Conservation (phyloP, 805 yeast species). For the Yamadazyma sp. region DNA sequence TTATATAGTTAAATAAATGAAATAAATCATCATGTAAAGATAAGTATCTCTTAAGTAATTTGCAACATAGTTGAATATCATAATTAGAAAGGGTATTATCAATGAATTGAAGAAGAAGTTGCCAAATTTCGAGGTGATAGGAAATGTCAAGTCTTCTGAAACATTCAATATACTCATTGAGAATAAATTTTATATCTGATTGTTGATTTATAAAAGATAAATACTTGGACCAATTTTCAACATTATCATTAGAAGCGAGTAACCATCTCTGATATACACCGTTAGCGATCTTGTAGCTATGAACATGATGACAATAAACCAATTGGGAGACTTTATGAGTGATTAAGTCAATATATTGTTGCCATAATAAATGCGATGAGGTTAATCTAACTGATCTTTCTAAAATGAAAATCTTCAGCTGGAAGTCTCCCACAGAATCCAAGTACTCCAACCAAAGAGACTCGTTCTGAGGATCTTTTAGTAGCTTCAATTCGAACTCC, state of each 20-base stretch:
- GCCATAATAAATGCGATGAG: slow-evolving; percentile 56
- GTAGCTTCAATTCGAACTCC: slow-evolving; percentile 31
- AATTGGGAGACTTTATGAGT: slow-evolving; percentile 19
- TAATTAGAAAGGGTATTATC: slow-evolving; percentile 21
- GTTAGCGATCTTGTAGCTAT: slow-evolving; percentile 31
- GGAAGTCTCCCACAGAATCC: slow-evolving; percentile 17
- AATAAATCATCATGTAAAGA: too few species aligned
- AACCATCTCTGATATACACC: slow-evolving; percentile 36
- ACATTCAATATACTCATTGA: slow-evolving; percentile 10
- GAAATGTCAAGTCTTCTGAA: slow-evolving; percentile 4
- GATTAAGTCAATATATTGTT: slow-evolving; percentile 43
- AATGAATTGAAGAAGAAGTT: slow-evolving; percentile 53
- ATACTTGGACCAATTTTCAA: slow-evolving; percentile 8
- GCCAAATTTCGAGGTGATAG: slow-evolving; percentile 24
- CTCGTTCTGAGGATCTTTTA: slow-evolving; percentile 30
- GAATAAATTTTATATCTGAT: slow-evolving; percentile 5
- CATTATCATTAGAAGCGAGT: slow-evolving; percentile 2
- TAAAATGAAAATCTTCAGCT: slow-evolving; percentile 43
- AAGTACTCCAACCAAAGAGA: slow-evolving; percentile 47
- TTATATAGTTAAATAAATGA: slow-evolving; percentile 7
- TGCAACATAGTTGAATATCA: neutral
- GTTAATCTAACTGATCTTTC: slow-evolving; percentile 48
- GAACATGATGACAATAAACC: slow-evolving; percentile 24
- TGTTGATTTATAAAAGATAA: slow-evolving; percentile 8
- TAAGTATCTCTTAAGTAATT: too few species aligned